Conservation (phyloP, 768 basidiomycete genomes). For the Neoboletus magnificus region DNA sequence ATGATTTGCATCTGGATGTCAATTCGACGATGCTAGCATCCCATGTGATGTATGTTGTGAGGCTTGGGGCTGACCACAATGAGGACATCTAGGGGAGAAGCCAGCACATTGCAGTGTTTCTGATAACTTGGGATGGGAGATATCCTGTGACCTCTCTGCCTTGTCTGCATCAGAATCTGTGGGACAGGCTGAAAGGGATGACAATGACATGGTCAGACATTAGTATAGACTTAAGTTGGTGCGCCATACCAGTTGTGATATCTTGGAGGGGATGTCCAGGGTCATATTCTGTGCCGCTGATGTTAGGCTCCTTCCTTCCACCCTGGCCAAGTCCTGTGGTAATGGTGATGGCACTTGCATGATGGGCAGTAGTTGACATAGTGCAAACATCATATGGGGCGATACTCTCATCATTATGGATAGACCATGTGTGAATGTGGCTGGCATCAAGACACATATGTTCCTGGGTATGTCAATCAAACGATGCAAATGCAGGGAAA, state of each 20-base stretch:
- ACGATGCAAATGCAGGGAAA: slow-evolving; percentile 57
- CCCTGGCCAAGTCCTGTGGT: slow-evolving; percentile 68
- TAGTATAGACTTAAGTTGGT: neutral
- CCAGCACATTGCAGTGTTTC: slow-evolving; percentile 66
- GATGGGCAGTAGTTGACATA: slow-evolving; percentile 82
- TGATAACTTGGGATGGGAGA: slow-evolving; percentile 59
- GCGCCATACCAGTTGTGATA: slow-evolving; percentile 58
- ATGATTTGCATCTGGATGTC: slow-evolving; percentile 9
- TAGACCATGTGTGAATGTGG: slow-evolving; percentile 55
- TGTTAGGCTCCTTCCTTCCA: slow-evolving; percentile 51
- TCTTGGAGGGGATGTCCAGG: slow-evolving; percentile 75
- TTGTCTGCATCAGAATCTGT: slow-evolving; percentile 50
- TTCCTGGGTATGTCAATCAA: slow-evolving; percentile 55
- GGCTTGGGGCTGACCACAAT: slow-evolving; percentile 39
- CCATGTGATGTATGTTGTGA: slow-evolving; percentile 15
- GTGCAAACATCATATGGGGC: slow-evolving; percentile 67
- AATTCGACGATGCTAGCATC: slow-evolving; percentile 11
- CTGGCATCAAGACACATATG: slow-evolving; percentile 53
- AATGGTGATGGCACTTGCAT: slow-evolving; percentile 84
- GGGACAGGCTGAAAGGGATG: slow-evolving; percentile 45
- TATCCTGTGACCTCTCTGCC: slow-evolving; percentile 39
- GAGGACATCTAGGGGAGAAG: slow-evolving; percentile 76
- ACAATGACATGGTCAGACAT: neutral
- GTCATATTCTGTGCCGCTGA: slow-evolving; percentile 82
- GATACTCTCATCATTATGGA: slow-evolving; percentile 64